phyloP scores from a whole-genome alignment of 1,284 basidiomycete species.

The Phellopilus nigrolimitatus region DNA sequence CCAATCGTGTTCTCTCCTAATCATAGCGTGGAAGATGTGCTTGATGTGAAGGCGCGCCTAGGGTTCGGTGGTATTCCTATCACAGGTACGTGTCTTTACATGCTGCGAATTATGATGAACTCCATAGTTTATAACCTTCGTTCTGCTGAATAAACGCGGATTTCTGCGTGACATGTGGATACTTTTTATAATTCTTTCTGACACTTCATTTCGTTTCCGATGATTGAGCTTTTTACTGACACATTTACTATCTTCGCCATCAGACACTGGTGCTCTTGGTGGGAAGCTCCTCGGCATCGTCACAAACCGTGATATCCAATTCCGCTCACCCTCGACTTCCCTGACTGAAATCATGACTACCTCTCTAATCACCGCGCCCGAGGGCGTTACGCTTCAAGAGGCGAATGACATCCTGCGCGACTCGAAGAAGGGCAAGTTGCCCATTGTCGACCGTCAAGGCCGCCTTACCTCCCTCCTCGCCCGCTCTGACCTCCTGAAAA shows the following conservation, averaged over 20 bases:
- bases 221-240: constrained; percentile 19
- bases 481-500: constrained; percentile 96
- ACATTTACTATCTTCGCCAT: no score
- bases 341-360: constrained; percentile 92
- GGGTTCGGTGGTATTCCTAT: constrained; percentile 98
- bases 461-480: constrained; percentile 85
- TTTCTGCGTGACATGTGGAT: constrained; percentile 22
- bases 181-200: constrained; percentile 18
- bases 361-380: constrained; percentile 73
- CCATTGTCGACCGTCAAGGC: constrained; percentile 76
- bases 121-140: constrained; percentile 61
- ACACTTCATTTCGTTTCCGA: constrained; percentile 11
- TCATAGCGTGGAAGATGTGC: constrained; percentile 82
- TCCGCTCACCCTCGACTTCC: constrained; percentile 66
- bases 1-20: constrained; percentile 83
- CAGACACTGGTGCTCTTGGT: constrained; percentile 84
- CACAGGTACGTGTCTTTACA: constrained; percentile 64
- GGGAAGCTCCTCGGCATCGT: constrained; percentile 96
- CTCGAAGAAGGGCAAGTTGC: constrained; percentile 98
- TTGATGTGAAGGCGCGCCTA: constrained; percentile 88
- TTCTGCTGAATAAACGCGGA: constrained; percentile 44
- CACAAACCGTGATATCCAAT: constrained; percentile 95
- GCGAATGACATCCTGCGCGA: constrained; percentile 95
- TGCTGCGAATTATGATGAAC: constrained; percentile 28
- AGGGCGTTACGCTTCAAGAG: constrained; percentile 86